phyloP scores from a whole-genome alignment of 2,329 filamentous ascomycete genomes.

The Talaromyces funiculosus region DNA sequence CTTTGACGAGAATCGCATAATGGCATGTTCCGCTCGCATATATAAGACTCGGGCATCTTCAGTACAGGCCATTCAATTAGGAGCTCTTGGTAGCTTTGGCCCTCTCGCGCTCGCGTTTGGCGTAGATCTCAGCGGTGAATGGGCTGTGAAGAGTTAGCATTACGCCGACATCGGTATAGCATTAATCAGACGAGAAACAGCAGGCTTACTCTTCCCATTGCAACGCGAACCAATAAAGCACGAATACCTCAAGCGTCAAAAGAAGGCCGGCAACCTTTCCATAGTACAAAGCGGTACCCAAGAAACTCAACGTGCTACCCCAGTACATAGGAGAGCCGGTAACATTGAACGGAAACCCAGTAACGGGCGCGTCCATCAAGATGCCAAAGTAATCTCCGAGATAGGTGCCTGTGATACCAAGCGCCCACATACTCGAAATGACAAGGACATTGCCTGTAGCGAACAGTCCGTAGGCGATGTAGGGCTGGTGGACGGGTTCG shows the following conservation, averaged over 20 bases:
- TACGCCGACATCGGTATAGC: not conserved
- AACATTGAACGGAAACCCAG: conserved; percentile 92
- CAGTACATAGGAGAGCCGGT: conserved; percentile 93
- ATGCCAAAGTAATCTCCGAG: conserved; percentile 98
- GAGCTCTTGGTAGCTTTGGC: conserved; percentile 35
- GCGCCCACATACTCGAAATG: conserved; percentile 78
- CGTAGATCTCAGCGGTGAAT: conserved; percentile 89
- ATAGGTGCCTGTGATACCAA: conserved; percentile 93
- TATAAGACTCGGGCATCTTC: not conserved
- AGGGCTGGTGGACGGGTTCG: conserved; percentile 61
- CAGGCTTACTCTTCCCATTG: conserved; percentile 68
- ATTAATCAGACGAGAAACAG: conserved; percentile 3
- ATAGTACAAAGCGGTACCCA: conserved; percentile 77
- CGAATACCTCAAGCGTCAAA: conserved; percentile 66
- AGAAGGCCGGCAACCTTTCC: conserved; percentile 82
- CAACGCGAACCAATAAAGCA: conserved; percentile 75
- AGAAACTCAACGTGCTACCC: conserved; percentile 85
- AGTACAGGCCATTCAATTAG: conserved; percentile 17
- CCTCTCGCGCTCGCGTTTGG: conserved; percentile 54
- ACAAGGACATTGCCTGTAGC: conserved; percentile 76
- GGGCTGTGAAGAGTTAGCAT: conserved; percentile 46
- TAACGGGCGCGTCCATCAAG: conserved; percentile 91
- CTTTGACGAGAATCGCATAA: not conserved
- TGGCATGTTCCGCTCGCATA: not conserved
- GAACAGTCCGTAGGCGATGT: conserved; percentile 66